phyloP scores from a whole-genome alignment of 2,329 filamentous ascomycete genomes.

The Pseudocercospora musae region DNA sequence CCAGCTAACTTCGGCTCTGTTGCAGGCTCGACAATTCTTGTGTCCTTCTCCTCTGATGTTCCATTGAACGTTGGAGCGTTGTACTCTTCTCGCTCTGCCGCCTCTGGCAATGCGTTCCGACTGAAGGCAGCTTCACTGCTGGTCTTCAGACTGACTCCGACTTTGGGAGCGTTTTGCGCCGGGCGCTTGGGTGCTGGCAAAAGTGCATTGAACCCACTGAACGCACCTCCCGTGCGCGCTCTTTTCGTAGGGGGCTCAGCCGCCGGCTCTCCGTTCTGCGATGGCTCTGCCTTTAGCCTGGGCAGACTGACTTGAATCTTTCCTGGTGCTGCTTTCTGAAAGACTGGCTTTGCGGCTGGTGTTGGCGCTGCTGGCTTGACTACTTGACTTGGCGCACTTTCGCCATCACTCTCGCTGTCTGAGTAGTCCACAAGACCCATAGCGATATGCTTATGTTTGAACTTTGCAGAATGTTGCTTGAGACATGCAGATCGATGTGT shows the following conservation, averaged over 20 bases:
- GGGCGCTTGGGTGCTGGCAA: constrained; percentile 75
- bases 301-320: constrained; percentile 82
- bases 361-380: constrained; percentile 28
- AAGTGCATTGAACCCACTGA: constrained; percentile 81
- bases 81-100: constrained; percentile 25
- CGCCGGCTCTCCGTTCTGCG: constrained; percentile 38
- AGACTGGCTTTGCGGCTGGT: constrained; percentile 35
- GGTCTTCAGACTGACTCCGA: constrained; percentile 73
- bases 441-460: background rate
- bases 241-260: constrained; percentile 69
- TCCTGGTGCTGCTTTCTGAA: constrained; percentile 51
- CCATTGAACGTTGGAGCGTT: background rate
- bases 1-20: constrained; percentile 66
- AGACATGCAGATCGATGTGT: background rate
- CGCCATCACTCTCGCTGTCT: constrained; percentile 65
- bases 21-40: constrained; percentile 41
- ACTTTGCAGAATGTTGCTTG: background rate
- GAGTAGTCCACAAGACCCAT: constrained; percentile 85
- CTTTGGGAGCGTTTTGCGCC: constrained; percentile 41
- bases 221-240: constrained; percentile 61
- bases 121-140: constrained; percentile 79
- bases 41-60: constrained; percentile 35
- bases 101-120: constrained; percentile 53
- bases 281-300: constrained; percentile 44
- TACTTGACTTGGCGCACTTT: constrained; percentile 24